Evolutionary conservation across 129 eudicot genomes (phyloP).

Genomic region (Scalesia atractyloides): DNA sequence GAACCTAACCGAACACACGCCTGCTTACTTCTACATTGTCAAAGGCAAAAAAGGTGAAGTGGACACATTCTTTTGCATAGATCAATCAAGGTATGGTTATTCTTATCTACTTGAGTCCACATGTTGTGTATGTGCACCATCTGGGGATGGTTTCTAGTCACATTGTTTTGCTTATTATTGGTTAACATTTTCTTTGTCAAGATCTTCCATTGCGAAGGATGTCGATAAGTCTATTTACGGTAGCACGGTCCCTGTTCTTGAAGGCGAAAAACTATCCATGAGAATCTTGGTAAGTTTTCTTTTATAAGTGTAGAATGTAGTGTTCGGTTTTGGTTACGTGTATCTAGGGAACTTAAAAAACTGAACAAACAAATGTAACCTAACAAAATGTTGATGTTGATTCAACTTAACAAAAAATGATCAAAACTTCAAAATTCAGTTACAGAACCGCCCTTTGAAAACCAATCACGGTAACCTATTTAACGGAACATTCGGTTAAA

Average conservation of each 20-base stretch:
- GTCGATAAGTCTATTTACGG: slow-evolving; percentile 69
- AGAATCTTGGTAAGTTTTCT: slow-evolving; percentile 56
- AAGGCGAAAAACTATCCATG: slow-evolving; percentile 70
- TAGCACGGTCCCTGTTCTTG: slow-evolving; percentile 67
- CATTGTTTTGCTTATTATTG: background rate
- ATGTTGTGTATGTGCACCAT: background rate
- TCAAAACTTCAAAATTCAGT: background rate
- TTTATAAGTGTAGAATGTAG: background rate
- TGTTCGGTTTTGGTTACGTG: no score
- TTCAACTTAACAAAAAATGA: background rate
- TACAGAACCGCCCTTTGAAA: no score
- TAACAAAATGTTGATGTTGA: background rate
- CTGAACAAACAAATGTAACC: background rate
- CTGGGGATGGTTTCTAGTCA: background rate
- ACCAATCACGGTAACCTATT: background rate
- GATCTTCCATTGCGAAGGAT: slow-evolving; percentile 74
- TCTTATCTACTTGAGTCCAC: background rate
- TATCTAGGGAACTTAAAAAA: background rate
- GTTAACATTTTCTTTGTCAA: slow-evolving; percentile 9
- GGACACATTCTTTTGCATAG: slow-evolving; percentile 51
- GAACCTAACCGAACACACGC: slow-evolving; percentile 52
- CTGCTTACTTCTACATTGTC: slow-evolving; percentile 56
- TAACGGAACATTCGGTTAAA: background rate
- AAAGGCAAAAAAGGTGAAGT: slow-evolving; percentile 39
- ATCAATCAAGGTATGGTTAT: slow-evolving; percentile 48